These are phyloP conservation scores for Albifimbria verrucaria DNA, from an alignment of 2,329 filamentous ascomycete genomes.

Conservation along the genomic window DNA sequence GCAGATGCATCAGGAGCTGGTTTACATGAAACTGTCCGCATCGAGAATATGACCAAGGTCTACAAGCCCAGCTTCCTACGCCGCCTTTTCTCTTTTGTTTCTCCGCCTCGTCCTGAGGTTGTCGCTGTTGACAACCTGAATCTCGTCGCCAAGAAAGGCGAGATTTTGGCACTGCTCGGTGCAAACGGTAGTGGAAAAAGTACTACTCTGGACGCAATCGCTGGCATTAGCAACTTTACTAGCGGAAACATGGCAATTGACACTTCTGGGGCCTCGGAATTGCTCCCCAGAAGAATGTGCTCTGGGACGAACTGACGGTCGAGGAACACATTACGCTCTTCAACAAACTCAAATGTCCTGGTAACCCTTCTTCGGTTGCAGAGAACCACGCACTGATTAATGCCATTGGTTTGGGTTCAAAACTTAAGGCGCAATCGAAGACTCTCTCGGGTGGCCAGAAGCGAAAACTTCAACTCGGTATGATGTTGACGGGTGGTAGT, in stretches of 20 bases:
- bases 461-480: slow-evolving; percentile 70
- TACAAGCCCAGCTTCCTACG: slow-evolving; percentile 64
- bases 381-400: slow-evolving; percentile 44
- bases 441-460: slow-evolving; percentile 75
- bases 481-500: slow-evolving; percentile 75
- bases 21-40: slow-evolving; percentile 55
- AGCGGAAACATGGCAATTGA: slow-evolving; percentile 61
- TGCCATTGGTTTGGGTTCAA: slow-evolving; percentile 63
- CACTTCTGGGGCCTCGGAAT: slow-evolving; percentile 70
- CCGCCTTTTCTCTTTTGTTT: slow-evolving; percentile 42
- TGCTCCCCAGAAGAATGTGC: slow-evolving; percentile 73
- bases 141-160: slow-evolving; percentile 65
- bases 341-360: slow-evolving; percentile 61
- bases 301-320: slow-evolving; percentile 71
- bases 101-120: slow-evolving; percentile 58
- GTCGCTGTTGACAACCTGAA: slow-evolving; percentile 70
- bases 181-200: slow-evolving; percentile 72
- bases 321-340: slow-evolving; percentile 69
- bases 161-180: slow-evolving; percentile 72
- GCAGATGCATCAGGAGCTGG: slow-evolving; percentile 4
- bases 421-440: slow-evolving; percentile 56
- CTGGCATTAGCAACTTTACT: slow-evolving; percentile 36
- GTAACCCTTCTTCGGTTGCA: slow-evolving; percentile 41
- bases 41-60: slow-evolving; percentile 70
- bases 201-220: slow-evolving; percentile 43